These are phyloP conservation scores for Achaetomium macrosporum DNA, from an alignment of 2,329 filamentous ascomycete genomes.

Conservation along the genomic window DNA sequence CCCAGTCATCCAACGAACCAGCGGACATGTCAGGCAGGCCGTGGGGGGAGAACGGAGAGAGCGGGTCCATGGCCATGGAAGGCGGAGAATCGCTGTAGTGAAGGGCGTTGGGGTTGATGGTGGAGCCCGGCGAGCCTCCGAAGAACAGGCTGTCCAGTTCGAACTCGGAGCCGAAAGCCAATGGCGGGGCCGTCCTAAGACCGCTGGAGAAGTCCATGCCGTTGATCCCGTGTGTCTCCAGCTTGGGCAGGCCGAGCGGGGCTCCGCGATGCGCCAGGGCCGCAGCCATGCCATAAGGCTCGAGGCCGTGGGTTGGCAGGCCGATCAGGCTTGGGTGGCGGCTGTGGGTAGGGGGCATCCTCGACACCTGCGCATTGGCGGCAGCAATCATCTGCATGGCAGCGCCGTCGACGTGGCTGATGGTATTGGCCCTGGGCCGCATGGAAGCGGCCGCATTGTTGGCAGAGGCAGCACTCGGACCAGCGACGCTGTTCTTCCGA, in stretches of 20 bases:
- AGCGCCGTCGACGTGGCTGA: slow-evolving; percentile 80
- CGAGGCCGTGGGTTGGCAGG: slow-evolving; percentile 50
- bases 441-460: slow-evolving; percentile 53
- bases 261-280: slow-evolving; percentile 61
- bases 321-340: slow-evolving; percentile 72
- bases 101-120: slow-evolving; percentile 66
- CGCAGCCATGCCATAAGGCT: slow-evolving; percentile 67
- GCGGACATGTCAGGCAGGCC: slow-evolving; percentile 53
- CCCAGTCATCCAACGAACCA: slow-evolving; percentile 70
- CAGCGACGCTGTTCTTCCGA: slow-evolving; percentile 86
- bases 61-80: slow-evolving; percentile 55
- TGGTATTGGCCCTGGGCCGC: slow-evolving; percentile 89
- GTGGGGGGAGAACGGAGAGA: slow-evolving; percentile 49
- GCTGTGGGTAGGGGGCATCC: slow-evolving; percentile 51
- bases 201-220: slow-evolving; percentile 60
- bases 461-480: slow-evolving; percentile 37
- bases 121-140: slow-evolving; percentile 57
- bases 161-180: slow-evolving; percentile 59
- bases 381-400: slow-evolving; percentile 67
- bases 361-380: slow-evolving; percentile 49
- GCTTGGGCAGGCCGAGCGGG: slow-evolving; percentile 66
- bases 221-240: slow-evolving; percentile 71
- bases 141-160: slow-evolving; percentile 68
- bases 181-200: slow-evolving; percentile 70
- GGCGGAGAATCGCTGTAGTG: slow-evolving; percentile 79